Evolutionary conservation across 805 yeast genomes (phyloP).

Genomic region (Sugiyamaella floridensis): DNA sequence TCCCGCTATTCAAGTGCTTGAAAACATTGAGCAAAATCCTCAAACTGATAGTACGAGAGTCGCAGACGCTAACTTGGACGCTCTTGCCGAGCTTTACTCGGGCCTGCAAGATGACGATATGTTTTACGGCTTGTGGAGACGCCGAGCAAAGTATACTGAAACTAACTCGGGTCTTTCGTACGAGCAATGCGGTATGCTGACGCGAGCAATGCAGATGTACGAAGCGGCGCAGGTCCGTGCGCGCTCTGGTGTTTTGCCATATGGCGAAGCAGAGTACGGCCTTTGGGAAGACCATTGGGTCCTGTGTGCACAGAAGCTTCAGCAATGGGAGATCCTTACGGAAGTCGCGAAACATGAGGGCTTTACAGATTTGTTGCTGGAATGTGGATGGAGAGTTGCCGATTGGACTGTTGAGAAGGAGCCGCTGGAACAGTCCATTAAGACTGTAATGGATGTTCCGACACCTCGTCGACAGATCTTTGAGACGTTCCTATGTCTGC

Average conservation of each 20-base stretch:
- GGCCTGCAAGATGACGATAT: constrained; percentile 88
- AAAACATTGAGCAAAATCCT: constrained; percentile 55
- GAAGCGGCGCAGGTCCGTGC: constrained; percentile 97
- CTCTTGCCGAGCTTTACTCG: constrained; percentile 82
- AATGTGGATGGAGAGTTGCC: constrained; percentile 99
- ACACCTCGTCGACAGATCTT: constrained; percentile 95
- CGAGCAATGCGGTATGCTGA: constrained; percentile 95
- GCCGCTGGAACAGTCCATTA: constrained; percentile 87
- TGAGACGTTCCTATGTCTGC: constrained; percentile 87
- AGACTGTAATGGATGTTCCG: constrained; percentile 96
- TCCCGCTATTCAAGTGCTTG: constrained; percentile 77
- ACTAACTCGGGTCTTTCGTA: constrained; percentile 88
- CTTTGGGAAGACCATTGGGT: constrained; percentile 99
- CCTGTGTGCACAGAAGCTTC: constrained; percentile 89
- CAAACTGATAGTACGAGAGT: constrained; percentile 64
- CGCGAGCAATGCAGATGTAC: constrained; percentile 83
- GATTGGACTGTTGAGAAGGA: constrained; percentile 96
- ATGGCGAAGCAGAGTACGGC: constrained; percentile 89
- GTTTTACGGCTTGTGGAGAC: constrained; percentile 97
- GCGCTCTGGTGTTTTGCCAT: constrained; percentile 88
- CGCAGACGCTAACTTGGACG: constrained; percentile 81
- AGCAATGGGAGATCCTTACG: constrained; percentile 96
- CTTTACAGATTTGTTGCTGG: constrained; percentile 87
- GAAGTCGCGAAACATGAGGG: constrained; percentile 98
- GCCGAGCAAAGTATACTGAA: constrained; percentile 89